Conservation (phyloP, 2,329 filamentous ascomycete species). For the Colletotrichum sp. region DNA sequence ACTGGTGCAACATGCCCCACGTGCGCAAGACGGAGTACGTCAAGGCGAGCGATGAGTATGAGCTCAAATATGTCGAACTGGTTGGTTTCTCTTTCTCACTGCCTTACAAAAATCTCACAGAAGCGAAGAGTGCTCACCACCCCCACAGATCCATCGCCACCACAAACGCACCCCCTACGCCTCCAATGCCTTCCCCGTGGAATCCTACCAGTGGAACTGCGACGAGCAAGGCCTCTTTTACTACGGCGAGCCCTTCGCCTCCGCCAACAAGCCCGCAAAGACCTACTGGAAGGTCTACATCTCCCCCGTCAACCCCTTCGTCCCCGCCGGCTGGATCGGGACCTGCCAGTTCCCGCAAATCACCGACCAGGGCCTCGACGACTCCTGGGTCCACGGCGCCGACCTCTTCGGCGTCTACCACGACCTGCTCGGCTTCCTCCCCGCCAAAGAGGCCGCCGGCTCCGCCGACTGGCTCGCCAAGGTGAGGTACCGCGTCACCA, state of each 20-base stretch:
- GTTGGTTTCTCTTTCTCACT: conserved; percentile 43
- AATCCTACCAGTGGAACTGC: conserved; percentile 76
- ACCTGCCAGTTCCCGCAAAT: conserved; percentile 85
- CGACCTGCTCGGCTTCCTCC: conserved; percentile 70
- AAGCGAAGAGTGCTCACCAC: neutral
- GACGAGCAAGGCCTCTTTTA: conserved; percentile 72
- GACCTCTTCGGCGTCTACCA: conserved; percentile 81
- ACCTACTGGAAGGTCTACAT: conserved; percentile 71
- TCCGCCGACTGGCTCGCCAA: conserved; percentile 41
- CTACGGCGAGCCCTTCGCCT: conserved; percentile 63
- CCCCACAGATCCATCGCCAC: conserved; percentile 72
- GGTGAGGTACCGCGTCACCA: conserved; percentile 74
- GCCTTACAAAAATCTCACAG: neutral
- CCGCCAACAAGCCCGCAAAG: conserved; percentile 48
- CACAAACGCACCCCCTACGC: conserved; percentile 86
- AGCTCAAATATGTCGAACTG: conserved; percentile 77
- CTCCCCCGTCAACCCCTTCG: conserved; percentile 69
- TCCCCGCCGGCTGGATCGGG: conserved; percentile 69
- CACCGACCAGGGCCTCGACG: conserved; percentile 71
- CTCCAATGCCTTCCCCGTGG: conserved; percentile 75
- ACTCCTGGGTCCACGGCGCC: conserved; percentile 77
- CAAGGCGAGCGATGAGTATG: conserved; percentile 56
- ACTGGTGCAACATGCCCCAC: conserved; percentile 90
- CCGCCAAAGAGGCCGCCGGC: conserved; percentile 40
- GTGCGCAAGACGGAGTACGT: conserved; percentile 71